Evolutionary conservation across 768 basidiomycete species (phyloP).

Genomic region (Boletus reticuloceps): DNA sequence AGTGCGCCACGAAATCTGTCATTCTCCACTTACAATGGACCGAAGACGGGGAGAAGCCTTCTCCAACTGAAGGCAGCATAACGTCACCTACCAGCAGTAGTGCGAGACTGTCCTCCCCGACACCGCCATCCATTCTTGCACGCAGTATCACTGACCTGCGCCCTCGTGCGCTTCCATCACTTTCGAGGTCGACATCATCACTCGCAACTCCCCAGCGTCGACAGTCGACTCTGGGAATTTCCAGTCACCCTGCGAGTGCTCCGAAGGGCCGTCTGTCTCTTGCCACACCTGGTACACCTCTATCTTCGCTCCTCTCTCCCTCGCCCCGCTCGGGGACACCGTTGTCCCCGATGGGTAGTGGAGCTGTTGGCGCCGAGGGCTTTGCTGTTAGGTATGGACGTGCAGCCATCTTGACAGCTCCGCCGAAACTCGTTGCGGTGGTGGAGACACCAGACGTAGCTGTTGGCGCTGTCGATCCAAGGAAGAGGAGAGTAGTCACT

Average conservation of each 20-base stretch:
- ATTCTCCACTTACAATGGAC: conserved; percentile 87
- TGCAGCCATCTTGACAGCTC: conserved; percentile 75
- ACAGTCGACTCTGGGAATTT: conserved; percentile 29
- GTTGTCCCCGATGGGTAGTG: conserved; percentile 21
- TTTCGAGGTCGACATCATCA: conserved; percentile 54
- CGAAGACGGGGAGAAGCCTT: conserved; percentile 47
- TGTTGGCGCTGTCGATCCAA: conserved; percentile 84
- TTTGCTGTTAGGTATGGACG: conserved; percentile 59
- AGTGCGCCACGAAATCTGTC: conserved; percentile 89
- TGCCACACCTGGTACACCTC: conserved; percentile 39
- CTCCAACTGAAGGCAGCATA: conserved; percentile 10
- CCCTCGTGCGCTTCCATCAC: conserved; percentile 47
- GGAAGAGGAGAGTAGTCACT: conserved; percentile 80
- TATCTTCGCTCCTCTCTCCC: conserved; percentile 30
- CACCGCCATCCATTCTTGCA: conserved; percentile 19
- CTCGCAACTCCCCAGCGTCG: conserved; percentile 40
- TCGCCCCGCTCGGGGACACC: conserved; percentile 35
- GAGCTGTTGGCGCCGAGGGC: conserved; percentile 26
- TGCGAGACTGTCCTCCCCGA: conserved; percentile 27
- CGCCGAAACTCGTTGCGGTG: conserved; percentile 79
- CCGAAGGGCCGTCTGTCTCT: conserved; percentile 47
- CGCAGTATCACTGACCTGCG: conserved; percentile 30
- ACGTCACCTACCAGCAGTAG: conserved; percentile 26
- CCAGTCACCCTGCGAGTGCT: conserved; percentile 34
- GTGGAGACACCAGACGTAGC: conserved; percentile 88